Evolutionary conservation across 106 monocot genomes (phyloP), one percentile per base, ranked within the genome.

Genomic region (Dendrobium chrysotoxum): DNA sequence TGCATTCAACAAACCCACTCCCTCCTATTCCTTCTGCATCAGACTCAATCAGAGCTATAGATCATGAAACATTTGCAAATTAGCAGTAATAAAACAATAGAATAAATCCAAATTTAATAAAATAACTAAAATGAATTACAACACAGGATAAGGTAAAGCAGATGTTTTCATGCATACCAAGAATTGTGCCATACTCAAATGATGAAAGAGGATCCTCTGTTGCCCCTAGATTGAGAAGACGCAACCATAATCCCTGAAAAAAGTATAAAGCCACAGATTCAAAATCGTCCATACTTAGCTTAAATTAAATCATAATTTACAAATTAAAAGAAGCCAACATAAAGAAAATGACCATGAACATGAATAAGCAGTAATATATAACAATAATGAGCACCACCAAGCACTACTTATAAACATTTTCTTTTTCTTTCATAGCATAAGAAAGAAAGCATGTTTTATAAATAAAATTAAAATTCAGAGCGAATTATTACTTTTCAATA

Each of bases 21-120:
- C 99, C 99, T 53, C 99, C 99, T 77, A 99, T 99, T 66, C 99
- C 99, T 86, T 99, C 99, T 76, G 99, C 99, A 86, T 99, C 99
- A 65, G 95, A 95, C 84, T 99, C 99, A 31, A 99, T 99, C 71
- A 99, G 75, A 82, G 99, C 99, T 99, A 88, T 44, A 83, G 53
- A 67, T 18, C 31, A 53, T 26, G 70, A 53, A 75, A 70, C 10
- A 30, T 67, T 72, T 40, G 10, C 18, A 71, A 57, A 80, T 47
- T 28, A 67, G 78, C 16, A 81, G 40, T 0, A 61, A 73, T 23
- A 28, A 8, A 80, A 76, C 41, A 1, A 80, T 16, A 44, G 4
- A 64, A 76, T 77, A 78, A 20, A 16, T 46, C 16, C 8, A 50
- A 45, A 28, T 68, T 77, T 11, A 35, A 6, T 21, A 11, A 2